Evolutionary conservation across 139 green algal species (phyloP), one percentile per base, ranked within the genome.

Genomic region (Pleodorina starrii): DNA sequence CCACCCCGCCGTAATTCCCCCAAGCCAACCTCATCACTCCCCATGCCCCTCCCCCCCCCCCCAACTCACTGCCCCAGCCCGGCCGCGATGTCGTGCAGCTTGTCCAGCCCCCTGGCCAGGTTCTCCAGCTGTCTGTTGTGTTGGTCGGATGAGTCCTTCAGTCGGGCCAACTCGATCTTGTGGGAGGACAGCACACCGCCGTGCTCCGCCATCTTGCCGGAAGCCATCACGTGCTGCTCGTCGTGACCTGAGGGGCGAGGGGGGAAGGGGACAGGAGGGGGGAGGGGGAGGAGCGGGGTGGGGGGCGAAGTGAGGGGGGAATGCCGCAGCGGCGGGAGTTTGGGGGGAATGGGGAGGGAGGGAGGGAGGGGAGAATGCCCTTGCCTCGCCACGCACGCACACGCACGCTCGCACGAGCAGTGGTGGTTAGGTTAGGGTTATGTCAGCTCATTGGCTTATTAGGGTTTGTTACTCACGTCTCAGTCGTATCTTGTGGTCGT

Each of bases 171-270:
- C n/a, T 77, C 81, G 23, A 87, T 69, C 42, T 44, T 46, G 60
- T 87, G 81, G 27, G 6, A 29, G 29, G n/a, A 32, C 29, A 90
- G 57, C 16, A 40, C 11, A 2, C 48, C 85, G 51, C 69, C 38
- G 27, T 82, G 77, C 90, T 92, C 90, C 23, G 78, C 80, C 77
- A 90, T 42, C 69, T 89, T 88, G 77, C n/a, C 29, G 29, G 50
- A 36, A 6, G 73, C 25, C 42, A 81, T 63, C 43, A 91, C 57
- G 51, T 86, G 46, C 79, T 77, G 54, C 44, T 83, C 81, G 63
- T 91, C 81, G 19, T 54, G 82, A 25, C 81, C 88, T 91, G 81
- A 23, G 69, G 1, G 57, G 6, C 11, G 29, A 25, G 40, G 50
- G 40, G 38, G 5, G 25, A 54, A 1, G 60, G 44, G 43, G 51